A percentile compares a stretch with the other conserved stretches of the same genome.
These are phyloP conservation scores for Apiospora marii DNA, from an alignment of 2,329 filamentous ascomycete species.

Conservation along the genomic window DNA sequence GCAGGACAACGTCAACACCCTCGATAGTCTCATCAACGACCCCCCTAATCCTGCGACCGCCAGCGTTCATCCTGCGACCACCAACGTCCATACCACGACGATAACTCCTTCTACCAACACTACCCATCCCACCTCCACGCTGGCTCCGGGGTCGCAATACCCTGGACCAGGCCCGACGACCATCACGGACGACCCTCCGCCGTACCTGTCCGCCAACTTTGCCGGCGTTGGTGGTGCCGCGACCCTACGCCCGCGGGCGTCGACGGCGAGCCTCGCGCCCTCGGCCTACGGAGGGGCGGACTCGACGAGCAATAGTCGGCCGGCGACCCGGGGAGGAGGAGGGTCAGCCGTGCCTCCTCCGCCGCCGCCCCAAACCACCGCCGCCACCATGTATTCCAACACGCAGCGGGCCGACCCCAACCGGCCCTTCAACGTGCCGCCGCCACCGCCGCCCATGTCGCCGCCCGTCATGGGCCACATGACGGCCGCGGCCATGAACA, in stretches of 20 bases:
- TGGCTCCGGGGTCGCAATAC: slow-evolving; percentile 23
- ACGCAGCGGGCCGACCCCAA: slow-evolving; percentile 53
- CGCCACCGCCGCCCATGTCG: slow-evolving; percentile 64
- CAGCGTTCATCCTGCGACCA: neutral
- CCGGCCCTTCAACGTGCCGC: slow-evolving; percentile 63
- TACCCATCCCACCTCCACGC: neutral
- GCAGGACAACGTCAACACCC: slow-evolving; percentile 29
- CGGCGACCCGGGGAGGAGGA: slow-evolving; percentile 25
- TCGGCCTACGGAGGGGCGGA: slow-evolving; percentile 15
- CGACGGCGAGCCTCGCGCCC: slow-evolving; percentile 27
- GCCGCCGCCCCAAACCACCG: slow-evolving; percentile 33
- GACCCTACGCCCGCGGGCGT: slow-evolving; percentile 28
- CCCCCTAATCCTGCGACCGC: slow-evolving; percentile 1
- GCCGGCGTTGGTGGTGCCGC: slow-evolving; percentile 24
- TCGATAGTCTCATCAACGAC: slow-evolving; percentile 28
- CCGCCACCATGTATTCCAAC: slow-evolving; percentile 62
- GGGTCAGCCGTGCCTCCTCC: slow-evolving; percentile 25
- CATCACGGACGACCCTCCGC: slow-evolving; percentile 28
- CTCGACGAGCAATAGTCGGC: slow-evolving; percentile 17
- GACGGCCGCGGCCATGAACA: slow-evolving; percentile 46
- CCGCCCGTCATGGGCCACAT: slow-evolving; percentile 55
- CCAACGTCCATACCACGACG: neutral
- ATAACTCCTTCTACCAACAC: neutral
- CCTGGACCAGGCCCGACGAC: slow-evolving; percentile 19
- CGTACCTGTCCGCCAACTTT: slow-evolving; percentile 30